Base-by-base conservation (phyloP, 768 basidiomycete species). In the Lentinula sp. region DNA sequence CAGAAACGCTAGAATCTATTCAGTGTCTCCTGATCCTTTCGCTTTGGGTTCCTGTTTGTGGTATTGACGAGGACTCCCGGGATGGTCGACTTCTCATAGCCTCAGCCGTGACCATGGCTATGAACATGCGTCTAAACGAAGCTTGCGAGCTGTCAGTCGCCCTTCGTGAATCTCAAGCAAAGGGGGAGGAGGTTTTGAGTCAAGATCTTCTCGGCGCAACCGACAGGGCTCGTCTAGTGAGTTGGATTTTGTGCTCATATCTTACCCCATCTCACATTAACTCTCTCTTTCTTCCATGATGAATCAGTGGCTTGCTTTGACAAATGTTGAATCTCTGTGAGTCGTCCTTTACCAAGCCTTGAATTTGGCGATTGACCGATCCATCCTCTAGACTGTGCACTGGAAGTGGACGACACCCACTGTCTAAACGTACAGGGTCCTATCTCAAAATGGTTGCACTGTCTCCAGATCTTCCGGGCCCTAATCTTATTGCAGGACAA, bases 51-150 rank as follows among this genome's bases (percentile, higher is more conserved):
- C 75, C 77, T 9, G 66, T 78, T 42, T 73, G 69, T 34, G 65
- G 71, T n/a, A 9, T 6, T n/a, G 37, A 34, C 23, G 60, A 61
- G 32, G 34, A 18, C 13, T 31, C 42, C 21, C 50, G 51, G 31
- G 51, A 52, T 16, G 49, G 34, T 34, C 31, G 50, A 18, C 6
- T 23, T 23, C 32, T 42, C 11, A 28, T 53, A 23, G 34, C 37
- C 10, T 53, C 51, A n/a, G 78, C 78, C 11, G 73, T 78, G 37
- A 77, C 71, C 52, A 78, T 78, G 77, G 76, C 76, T 21, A 72
- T 74, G 67, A 76, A 78, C 60, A 66, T 79, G 61, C 74, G 71
- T 40, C 65, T 77, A 4, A 73, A 72, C 51, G 72, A 76, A 61
- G 74, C 76, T 4, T 70, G 73, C 65, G 64, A 67, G 7, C 71